These are phyloP conservation scores for Trichomonas tenax DNA, from an alignment of 208 protist species.

Conservation along the genomic window DNA sequence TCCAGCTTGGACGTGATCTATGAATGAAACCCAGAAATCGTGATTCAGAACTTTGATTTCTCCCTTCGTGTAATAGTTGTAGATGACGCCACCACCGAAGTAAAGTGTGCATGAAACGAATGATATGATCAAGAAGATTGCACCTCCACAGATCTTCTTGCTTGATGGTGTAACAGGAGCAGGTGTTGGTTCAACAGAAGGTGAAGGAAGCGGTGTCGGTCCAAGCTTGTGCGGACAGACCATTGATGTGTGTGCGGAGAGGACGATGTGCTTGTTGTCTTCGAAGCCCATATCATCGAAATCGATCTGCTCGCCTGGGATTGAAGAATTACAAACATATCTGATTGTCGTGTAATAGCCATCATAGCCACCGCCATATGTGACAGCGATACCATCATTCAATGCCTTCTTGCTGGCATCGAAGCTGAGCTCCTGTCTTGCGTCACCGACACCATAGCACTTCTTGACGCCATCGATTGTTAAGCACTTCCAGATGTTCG, in stretches of 20 bases:
- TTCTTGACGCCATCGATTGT: background rate
- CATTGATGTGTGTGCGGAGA: background rate
- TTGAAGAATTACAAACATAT: background rate
- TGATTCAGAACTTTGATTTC: background rate
- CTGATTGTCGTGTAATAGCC: background rate
- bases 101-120: background rate
- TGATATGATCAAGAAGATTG: background rate
- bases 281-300: background rate
- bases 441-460: background rate
- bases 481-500: background rate
- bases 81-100: background rate
- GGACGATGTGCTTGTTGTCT: background rate
- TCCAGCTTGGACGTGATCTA: background rate
- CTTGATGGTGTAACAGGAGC: background rate
- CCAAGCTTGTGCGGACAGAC: background rate
- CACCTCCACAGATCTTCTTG: background rate
- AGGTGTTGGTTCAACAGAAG: background rate
- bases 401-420: background rate
- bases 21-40: background rate
- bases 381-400: background rate
- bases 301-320: background rate
- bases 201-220: background rate
- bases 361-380: background rate
- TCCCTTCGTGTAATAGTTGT: background rate
- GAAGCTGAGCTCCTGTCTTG: background rate